Base-by-base conservation (phyloP, 208 protist species). In the Trypanosoma caninum region DNA sequence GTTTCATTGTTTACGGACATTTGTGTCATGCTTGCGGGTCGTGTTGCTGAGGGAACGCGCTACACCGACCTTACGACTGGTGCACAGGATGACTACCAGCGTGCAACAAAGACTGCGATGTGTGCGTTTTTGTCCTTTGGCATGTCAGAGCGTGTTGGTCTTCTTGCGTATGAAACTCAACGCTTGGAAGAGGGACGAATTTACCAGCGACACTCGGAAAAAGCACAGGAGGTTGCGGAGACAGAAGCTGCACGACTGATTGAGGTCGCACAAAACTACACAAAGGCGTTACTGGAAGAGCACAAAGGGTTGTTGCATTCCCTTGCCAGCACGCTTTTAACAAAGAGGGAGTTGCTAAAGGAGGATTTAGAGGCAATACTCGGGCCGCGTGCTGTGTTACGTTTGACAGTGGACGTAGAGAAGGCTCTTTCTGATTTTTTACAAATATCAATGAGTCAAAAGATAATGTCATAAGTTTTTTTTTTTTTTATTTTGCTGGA, bases 11-110 rank as follows among this genome's bases (percentile, higher is more conserved):
- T 93, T 50, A 84, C 97, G 11, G 93, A 94, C 53, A 78, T 98
- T 33, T 92, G 82, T 73, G 86, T 95, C 10, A 82, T 92, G 75
- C 89, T 99, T 46, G 98, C 90, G 16, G 98, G 98, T n/a, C 86
- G 97, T 25, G 80, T 95, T 27, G 97, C 96, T 18, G 97, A 99
- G 87, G 80, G 96, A 67, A 80, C 95, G 23, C 84, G 92, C 55
- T 95, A 96, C 72, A 47, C 78, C 38, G 74, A 89, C 20, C 74
- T 98, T 33, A 98, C 97, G 28, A 96, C 84, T 1, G 93, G 87
- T 8, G 86, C 87, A 2, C 77, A 88, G 51, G 84, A 91, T 35
- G 97, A 99, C 76, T 90, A 97, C 53, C 76, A 97, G 79, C 87
- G 92, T 38, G 97, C 90, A 22, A 94, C 90, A 4, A 59, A 82